Conservation (phyloP, 768 basidiomycete species). For the Lactarius psammicola region DNA sequence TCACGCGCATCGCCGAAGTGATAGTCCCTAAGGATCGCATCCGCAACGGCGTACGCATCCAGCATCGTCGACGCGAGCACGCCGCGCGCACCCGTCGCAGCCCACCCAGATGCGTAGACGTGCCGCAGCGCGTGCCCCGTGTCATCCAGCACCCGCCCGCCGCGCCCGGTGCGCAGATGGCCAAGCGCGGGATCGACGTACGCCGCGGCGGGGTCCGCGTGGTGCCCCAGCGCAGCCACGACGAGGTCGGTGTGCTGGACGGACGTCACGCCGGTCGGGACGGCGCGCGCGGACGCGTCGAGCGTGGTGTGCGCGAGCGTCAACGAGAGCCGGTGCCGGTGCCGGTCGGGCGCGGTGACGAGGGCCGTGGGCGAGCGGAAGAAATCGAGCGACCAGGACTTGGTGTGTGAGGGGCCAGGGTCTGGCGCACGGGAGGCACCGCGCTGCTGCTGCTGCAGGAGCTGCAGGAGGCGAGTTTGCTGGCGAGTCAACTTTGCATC, state of each 20-base stretch:
- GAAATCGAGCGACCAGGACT: constrained; percentile 82
- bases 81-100: constrained; percentile 84
- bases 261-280: constrained; percentile 56
- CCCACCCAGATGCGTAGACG: constrained; percentile 95
- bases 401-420: constrained; percentile 47
- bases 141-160: constrained; percentile 49
- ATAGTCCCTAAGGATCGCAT: constrained; percentile 64
- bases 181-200: constrained; percentile 59
- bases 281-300: constrained; percentile 49
- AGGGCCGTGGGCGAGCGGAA: constrained; percentile 67
- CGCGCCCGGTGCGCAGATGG: constrained; percentile 54
- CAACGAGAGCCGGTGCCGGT: constrained; percentile 35
- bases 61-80: constrained; percentile 94
- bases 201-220: constrained; percentile 54
- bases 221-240: constrained; percentile 86
- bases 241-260: constrained; percentile 68
- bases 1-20: constrained; percentile 24
- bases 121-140: constrained; percentile 43
- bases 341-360: neutral
- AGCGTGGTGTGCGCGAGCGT: constrained; percentile 61
- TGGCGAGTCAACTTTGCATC: constrained; percentile 50
- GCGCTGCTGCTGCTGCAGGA: constrained; percentile 57
- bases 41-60: constrained; percentile 79
- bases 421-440: constrained; percentile 34
- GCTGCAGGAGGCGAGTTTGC: constrained; percentile 62